Percentiles rank a stretch among this genome's conserved stretches.
Conservation (phyloP, 352 stramenopile genomes). For the Vaucheria bursata region DNA sequence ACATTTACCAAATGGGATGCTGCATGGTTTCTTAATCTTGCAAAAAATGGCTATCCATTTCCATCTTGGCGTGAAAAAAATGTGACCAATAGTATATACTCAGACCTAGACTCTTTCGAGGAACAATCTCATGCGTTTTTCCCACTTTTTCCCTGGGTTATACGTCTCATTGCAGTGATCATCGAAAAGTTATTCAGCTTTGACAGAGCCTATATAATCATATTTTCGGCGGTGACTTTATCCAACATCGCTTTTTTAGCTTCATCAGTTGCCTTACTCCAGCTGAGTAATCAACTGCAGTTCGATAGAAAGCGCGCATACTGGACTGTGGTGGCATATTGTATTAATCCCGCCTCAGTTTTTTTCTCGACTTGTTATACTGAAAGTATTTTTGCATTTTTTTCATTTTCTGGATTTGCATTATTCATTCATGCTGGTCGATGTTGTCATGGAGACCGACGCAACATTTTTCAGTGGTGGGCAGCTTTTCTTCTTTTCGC, state of each 20-base stretch:
- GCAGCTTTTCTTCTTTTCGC: constrained; percentile 20
- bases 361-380: constrained; percentile 44
- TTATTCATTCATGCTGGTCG: constrained; percentile 16
- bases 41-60: constrained; percentile 26
- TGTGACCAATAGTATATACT: no score
- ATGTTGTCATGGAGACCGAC: neutral
- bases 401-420: constrained; percentile 29
- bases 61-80: no score
- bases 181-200: neutral
- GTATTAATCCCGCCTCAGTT: constrained; percentile 23
- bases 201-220: neutral
- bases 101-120: constrained; percentile 14
- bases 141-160: constrained; percentile 37
- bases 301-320: constrained; percentile 16
- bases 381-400: constrained; percentile 31
- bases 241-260: constrained; percentile 33
- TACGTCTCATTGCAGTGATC: constrained; percentile 12
- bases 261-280: constrained; percentile 27
- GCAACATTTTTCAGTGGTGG: constrained; percentile 5
- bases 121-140: constrained; percentile 44
- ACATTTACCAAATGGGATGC: constrained; percentile 38
- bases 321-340: constrained; percentile 26
- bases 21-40: constrained; percentile 37
- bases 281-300: constrained; percentile 15
- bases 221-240: constrained; percentile 20